Base-by-base conservation (phyloP, 1,284 basidiomycete genomes). In the Porogramme epimiltina region DNA sequence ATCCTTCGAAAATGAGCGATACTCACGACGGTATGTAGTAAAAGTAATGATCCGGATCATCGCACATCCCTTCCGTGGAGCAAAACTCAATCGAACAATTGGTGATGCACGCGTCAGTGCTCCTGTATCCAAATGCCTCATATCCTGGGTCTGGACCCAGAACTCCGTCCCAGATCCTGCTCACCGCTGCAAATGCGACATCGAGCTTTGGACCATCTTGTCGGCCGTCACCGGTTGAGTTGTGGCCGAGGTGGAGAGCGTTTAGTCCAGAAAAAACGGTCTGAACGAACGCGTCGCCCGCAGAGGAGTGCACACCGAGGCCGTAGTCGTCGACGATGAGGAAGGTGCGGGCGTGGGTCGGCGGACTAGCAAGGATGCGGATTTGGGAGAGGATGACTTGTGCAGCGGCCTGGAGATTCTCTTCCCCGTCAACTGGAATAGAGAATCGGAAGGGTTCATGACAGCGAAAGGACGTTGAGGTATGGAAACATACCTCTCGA, bases 1-100 rank as follows among this genome's bases (percentile, higher is more conserved):
- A n/a, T 6, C 2, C 13, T 11, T 16, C 28, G 22, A 45, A 20
- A 26, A 9, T n/a, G n/a, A n/a, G 13, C 15, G n/a, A 3, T 10
- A 61, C 75, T 62, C 53, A 79, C 80, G 72, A 73, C 19, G 67
- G 62, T 15, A 80, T 72, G 73, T 79, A 82, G 54, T 80, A 79
- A 55, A 81, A 79, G 22, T 70, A 70, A 53, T 73, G 74, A 33
- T 74, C 74, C 3, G 80, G 78, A 52, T 81, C 78, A 24, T 61
- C 54, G 45, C 64, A 66, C 59, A 58, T 58, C 33, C 56, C 61
- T 6, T 55, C 54, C 39, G 57, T 59, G 28, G 58, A 52, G 44
- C 56, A 60, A 36, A 51, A 57, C 36, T 33, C 41, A 15, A 47
- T 45, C 22, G 59, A 53, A 49, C 58, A 59, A 22, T 66, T 50